These are phyloP conservation scores for Syncephalastrum sp. DNA, from an alignment of 371 early-diverging fungal genomes.

Conservation along the genomic window DNA sequence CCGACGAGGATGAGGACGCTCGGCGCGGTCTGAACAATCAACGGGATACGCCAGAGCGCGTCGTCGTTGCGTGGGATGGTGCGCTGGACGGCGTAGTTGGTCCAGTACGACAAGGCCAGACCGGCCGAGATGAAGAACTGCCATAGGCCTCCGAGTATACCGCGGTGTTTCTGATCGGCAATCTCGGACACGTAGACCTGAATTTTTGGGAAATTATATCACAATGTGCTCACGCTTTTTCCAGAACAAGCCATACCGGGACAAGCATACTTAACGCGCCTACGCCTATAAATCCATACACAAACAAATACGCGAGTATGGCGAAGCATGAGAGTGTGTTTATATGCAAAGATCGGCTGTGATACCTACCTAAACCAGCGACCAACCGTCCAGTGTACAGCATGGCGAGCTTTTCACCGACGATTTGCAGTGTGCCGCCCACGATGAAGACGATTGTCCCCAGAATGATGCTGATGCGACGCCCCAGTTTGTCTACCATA, in stretches of 20 bases:
- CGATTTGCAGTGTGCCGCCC: slow-evolving; percentile 29
- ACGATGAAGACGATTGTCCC: slow-evolving; percentile 20
- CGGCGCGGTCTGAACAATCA: slow-evolving; percentile 28
- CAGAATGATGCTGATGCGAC: slow-evolving; percentile 23
- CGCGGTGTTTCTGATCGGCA: slow-evolving; percentile 30
- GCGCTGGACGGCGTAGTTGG: slow-evolving; percentile 28
- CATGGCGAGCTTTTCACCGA: slow-evolving; percentile 20
- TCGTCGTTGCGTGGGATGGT: slow-evolving; percentile 15
- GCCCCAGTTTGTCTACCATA: slow-evolving; percentile 21
- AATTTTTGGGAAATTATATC: no score
- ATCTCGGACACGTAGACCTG: slow-evolving; percentile 40
- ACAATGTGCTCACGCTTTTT: no score
- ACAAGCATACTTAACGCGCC: slow-evolving; percentile 33
- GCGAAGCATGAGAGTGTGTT: slow-evolving; percentile 1
- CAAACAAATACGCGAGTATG: background rate
- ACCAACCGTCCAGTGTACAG: slow-evolving; percentile 27
- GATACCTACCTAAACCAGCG: slow-evolving; percentile 24
- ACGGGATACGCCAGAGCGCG: slow-evolving; percentile 38
- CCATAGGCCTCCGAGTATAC: slow-evolving; percentile 31
- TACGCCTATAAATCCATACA: slow-evolving; percentile 19
- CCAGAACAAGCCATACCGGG: slow-evolving; percentile 14
- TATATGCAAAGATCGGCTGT: slow-evolving; percentile 3
- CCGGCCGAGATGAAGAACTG: slow-evolving; percentile 39
- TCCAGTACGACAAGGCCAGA: slow-evolving; percentile 36
- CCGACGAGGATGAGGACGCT: slow-evolving; percentile 38